Base-by-base conservation (phyloP, 257 asterid species). In the Jasminum sambac region DNA sequence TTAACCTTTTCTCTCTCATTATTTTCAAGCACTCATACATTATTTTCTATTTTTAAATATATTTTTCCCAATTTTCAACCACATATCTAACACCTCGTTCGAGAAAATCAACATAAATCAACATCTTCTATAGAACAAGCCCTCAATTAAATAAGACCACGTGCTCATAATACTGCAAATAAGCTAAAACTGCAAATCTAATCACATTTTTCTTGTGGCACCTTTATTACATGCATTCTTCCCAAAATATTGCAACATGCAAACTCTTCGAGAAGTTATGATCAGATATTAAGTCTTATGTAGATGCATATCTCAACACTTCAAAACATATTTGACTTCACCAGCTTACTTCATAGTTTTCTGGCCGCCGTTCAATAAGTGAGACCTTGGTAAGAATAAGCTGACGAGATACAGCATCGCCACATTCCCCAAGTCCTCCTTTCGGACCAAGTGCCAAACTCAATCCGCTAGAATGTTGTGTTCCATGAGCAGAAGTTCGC, bases 401-500 rank as follows among this genome's bases (percentile, higher is more conserved):
- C 76, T 91, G 96, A 69, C 99, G 91, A 30, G 96, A 89, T 79
- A 89, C 96, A 60, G 96, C 91, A 83, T 95, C 99, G 68, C 99
- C 99, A 41, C 71, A 74, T 70, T 95, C 96, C 77, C 99, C 99
- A 44, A 95, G 89, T 48, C 99, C 99, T 63, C 99, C 99, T 85
- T 87, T 91, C 66, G 98, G 96, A 73, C 99, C 99, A 79, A 88
- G 79, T 44, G 84, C 86, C 87, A 91, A 84, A 85, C 89, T 81
- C 78, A 87, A 84, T 39, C 95, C 96, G 42, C 86, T 80, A 82
- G 84, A 74, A 87, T 84, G 90, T 64, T 86, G 84, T 77, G 83
- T 91, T 71, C 99, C 99, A 85, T 86, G 98, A 61, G 95, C 99
- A 79, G 88, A 95, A 84, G 98, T 81, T 19, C 99, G 91, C 87